Conservation (phyloP, 495 filamentous ascomycete genomes). For the Pyrenula aspistea region DNA sequence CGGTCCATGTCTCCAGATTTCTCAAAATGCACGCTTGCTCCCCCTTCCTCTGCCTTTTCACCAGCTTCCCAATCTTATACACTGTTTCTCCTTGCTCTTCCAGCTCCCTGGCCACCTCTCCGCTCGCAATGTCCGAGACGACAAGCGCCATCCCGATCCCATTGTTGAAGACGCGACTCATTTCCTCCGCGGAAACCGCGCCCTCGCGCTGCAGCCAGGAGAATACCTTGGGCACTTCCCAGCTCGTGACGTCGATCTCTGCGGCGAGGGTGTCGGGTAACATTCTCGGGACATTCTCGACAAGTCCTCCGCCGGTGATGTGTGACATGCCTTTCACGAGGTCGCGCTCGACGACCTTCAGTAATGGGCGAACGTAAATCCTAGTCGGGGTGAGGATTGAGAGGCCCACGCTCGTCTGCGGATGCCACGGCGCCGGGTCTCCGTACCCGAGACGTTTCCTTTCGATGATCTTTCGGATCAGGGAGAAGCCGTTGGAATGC, state of each 20-base stretch:
- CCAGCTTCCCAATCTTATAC: constrained; percentile 60
- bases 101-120: constrained; percentile 40
- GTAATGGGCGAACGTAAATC: constrained; percentile 67
- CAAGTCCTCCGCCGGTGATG: constrained; percentile 87
- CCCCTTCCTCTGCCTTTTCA: constrained; percentile 20
- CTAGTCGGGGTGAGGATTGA: constrained; percentile 67
- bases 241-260: constrained; percentile 59
- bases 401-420: constrained; percentile 42
- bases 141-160: constrained; percentile 88
- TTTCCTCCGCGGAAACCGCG: constrained; percentile 60
- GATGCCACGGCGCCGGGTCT: constrained; percentile 56
- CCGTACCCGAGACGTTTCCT: constrained; percentile 54
- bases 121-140: constrained; percentile 44
- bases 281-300: constrained; percentile 91
- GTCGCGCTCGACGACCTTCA: constrained; percentile 45
- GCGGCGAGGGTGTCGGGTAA: constrained; percentile 64
- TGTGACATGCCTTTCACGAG: constrained; percentile 82
- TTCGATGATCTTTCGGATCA: constrained; percentile 78
- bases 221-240: constrained; percentile 66
- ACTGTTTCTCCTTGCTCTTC: constrained; percentile 62
- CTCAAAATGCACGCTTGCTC: constrained; percentile 56
- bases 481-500: constrained; percentile 92
- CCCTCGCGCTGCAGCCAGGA: constrained; percentile 71
- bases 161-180: constrained; percentile 86
- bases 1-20: constrained; percentile 60